These are phyloP conservation scores for Vitis labrusca DNA, from an alignment of 164 flowering plant species.

Conservation along the genomic window DNA sequence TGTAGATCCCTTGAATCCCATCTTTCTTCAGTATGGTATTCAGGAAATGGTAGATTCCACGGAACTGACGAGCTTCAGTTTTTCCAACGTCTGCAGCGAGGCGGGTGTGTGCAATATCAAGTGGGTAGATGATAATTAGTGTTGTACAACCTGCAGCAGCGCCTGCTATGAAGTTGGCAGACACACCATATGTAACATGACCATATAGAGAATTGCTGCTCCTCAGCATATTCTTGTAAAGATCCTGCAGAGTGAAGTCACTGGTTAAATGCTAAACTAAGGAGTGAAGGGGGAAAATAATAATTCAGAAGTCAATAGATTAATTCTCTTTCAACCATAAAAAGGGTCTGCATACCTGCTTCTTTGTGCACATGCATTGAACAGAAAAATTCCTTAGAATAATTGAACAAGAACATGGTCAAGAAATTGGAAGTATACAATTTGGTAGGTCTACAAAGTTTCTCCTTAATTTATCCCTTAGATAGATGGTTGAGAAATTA, in stretches of 20 bases:
- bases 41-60: conserved; percentile 80
- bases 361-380: too few species aligned
- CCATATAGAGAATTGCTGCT: conserved; percentile 28
- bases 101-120: conserved; percentile 96
- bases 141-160: conserved; percentile 96
- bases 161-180: conserved; percentile 85
- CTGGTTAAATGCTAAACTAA: too few species aligned
- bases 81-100: conserved; percentile 92
- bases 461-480: too few species aligned
- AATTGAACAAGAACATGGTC: neutral
- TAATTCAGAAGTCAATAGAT: neutral
- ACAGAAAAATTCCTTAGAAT: neutral
- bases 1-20: conserved; percentile 79
- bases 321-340: neutral
- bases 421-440: too few species aligned
- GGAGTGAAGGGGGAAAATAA: neutral
- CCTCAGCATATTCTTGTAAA: conserved; percentile 64
- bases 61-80: conserved; percentile 71
- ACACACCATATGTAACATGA: conserved; percentile 48
- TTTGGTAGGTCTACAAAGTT: too few species aligned
- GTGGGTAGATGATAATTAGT: conserved; percentile 83
- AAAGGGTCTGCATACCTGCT: too few species aligned
- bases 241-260: conserved; percentile 53
- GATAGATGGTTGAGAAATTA: too few species aligned
- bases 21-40: conserved; percentile 64